These are phyloP conservation scores for Aspergillus egyptiacus DNA, from an alignment of 495 filamentous ascomycete species.

Conservation along the genomic window DNA sequence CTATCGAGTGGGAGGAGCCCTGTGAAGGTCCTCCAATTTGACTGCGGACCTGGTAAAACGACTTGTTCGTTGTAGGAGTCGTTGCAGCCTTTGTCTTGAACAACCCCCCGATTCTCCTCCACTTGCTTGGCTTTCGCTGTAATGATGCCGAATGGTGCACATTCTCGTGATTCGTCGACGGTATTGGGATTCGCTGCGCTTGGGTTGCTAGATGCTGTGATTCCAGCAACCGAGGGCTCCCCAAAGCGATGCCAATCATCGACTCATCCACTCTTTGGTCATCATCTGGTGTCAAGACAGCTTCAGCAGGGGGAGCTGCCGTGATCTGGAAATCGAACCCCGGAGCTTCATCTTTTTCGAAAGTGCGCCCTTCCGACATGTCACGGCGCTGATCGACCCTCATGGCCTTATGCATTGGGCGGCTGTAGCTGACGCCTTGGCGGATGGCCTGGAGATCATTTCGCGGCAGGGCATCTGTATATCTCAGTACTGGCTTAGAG, in stretches of 20 bases:
- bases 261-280: slow-evolving; percentile 22
- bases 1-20: slow-evolving; percentile 18
- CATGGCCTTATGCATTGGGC: slow-evolving; percentile 12
- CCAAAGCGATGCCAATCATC: slow-evolving; percentile 50
- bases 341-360: slow-evolving; percentile 12
- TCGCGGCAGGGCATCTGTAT: slow-evolving; percentile 32
- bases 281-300: slow-evolving; percentile 10
- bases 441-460: slow-evolving; percentile 25
- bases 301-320: slow-evolving; percentile 27
- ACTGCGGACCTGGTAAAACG: slow-evolving; percentile 19
- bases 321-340: slow-evolving; percentile 39
- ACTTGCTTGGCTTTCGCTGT: slow-evolving; percentile 47
- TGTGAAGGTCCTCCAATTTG: slow-evolving; percentile 12
- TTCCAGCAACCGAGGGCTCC: slow-evolving; percentile 43
- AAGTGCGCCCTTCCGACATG: slow-evolving; percentile 18
- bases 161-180: slow-evolving; percentile 5
- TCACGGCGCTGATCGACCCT: slow-evolving; percentile 22
- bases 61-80: slow-evolving; percentile 19
- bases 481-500: slow-evolving; percentile 31
- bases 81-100: slow-evolving; percentile 43
- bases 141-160: slow-evolving; percentile 16
- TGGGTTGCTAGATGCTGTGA: slow-evolving; percentile 18
- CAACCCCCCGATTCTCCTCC: slow-evolving; percentile 51
- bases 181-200: slow-evolving; percentile 20
- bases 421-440: slow-evolving; percentile 4